These are phyloP conservation scores for Trypanosoma mega DNA, from an alignment of 208 protist species.

Conservation along the genomic window DNA sequence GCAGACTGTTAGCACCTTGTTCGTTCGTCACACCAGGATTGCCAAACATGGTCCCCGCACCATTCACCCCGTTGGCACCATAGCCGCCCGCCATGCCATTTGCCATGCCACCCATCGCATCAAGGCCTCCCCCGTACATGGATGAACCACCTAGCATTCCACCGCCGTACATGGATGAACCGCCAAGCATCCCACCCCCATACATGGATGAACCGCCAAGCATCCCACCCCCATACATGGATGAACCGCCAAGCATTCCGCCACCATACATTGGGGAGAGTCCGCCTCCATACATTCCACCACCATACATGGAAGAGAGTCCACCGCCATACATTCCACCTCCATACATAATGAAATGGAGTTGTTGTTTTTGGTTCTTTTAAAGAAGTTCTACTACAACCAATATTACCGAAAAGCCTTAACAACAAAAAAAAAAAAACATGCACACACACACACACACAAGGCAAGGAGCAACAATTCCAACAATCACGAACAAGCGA, in stretches of 20 bases:
- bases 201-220: constrained; percentile 39
- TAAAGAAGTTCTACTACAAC: too few relatives aligned
- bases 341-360: constrained; percentile 11
- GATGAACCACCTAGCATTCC: constrained; percentile 13
- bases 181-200: constrained; percentile 33
- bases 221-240: constrained; percentile 44
- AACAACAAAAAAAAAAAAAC: constrained; percentile 10
- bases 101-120: constrained; percentile 32
- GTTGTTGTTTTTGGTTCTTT: neutral
- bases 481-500: constrained; percentile 10
- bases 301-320: constrained; percentile 22
- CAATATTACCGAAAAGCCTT: too few relatives aligned
- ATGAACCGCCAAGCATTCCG: constrained; percentile 20
- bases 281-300: constrained; percentile 29
- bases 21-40: neutral
- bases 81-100: constrained; percentile 15
- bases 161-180: constrained; percentile 24
- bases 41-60: neutral
- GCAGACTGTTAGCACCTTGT: constrained; percentile 12
- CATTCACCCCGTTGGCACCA: constrained; percentile 13
- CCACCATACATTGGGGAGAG: constrained; percentile 31
- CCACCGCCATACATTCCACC: constrained; percentile 15
- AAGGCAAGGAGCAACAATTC: neutral
- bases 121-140: constrained; percentile 6
- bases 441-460: constrained; percentile 2